Conservation (phyloP, 2,329 filamentous ascomycete genomes). For the Paraphaeosphaeria minitans region DNA sequence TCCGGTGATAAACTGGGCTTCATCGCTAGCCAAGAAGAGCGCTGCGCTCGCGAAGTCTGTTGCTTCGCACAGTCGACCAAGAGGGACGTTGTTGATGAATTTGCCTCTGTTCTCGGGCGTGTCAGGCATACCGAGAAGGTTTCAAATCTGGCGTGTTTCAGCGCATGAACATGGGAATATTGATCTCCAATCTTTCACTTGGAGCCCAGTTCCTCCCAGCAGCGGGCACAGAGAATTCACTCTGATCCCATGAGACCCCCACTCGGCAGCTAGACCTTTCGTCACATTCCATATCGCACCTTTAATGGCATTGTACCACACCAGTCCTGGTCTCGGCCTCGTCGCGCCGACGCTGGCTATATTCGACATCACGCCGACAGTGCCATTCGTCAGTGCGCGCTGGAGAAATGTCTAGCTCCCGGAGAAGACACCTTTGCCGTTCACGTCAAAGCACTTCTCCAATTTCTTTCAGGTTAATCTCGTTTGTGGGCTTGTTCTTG, state of each 20-base stretch:
- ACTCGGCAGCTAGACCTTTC: slow-evolving; percentile 70
- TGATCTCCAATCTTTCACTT: background rate
- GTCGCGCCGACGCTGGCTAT: slow-evolving; percentile 65
- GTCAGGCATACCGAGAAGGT: slow-evolving; percentile 62
- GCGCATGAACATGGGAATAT: background rate
- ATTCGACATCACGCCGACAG: slow-evolving; percentile 63
- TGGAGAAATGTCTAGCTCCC: slow-evolving; percentile 61
- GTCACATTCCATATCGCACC: slow-evolving; percentile 65
- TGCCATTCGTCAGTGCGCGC: slow-evolving; percentile 59
- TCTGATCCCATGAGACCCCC: slow-evolving; percentile 69
- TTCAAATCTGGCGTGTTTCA: slow-evolving; percentile 30
- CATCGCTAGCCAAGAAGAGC: background rate
- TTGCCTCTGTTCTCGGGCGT: slow-evolving; percentile 57
- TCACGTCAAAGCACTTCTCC: slow-evolving; percentile 65
- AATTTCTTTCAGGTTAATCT: slow-evolving; percentile 63
- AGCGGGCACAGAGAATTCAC: slow-evolving; percentile 72
- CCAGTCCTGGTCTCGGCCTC: slow-evolving; percentile 61
- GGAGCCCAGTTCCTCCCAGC: slow-evolving; percentile 66
- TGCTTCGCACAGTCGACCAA: slow-evolving; percentile 40
- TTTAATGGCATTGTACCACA: slow-evolving; percentile 71
- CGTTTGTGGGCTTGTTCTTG: slow-evolving; percentile 35
- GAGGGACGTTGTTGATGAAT: slow-evolving; percentile 46
- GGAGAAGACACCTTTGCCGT: slow-evolving; percentile 65
- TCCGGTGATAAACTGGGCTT: slow-evolving; percentile 40
- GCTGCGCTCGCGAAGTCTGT: slow-evolving; percentile 8